Conservation (phyloP, 768 basidiomycete genomes). For the Sporobolomyces pararoseus region DNA sequence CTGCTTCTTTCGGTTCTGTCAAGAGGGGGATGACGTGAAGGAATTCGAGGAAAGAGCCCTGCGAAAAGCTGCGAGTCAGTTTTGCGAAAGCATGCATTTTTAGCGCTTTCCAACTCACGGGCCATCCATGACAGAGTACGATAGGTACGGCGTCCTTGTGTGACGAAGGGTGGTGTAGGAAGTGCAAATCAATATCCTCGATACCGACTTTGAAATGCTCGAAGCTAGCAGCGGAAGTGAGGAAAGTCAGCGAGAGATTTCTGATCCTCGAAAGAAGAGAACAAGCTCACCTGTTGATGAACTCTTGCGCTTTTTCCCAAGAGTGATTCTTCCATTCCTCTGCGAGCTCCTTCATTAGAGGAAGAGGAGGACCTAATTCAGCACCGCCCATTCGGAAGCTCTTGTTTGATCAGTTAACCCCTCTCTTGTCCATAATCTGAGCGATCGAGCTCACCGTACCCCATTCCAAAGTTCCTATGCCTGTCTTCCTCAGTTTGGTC, state of each 20-base stretch:
- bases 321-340: constrained; percentile 10
- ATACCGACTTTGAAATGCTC: constrained; percentile 30
- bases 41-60: constrained; percentile 44
- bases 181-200: constrained; percentile 41
- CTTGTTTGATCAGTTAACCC: too few species aligned
- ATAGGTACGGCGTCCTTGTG: constrained; percentile 41
- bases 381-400: neutral
- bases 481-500: neutral
- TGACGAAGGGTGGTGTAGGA: constrained; percentile 39
- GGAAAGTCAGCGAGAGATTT: neutral
- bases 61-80: neutral
- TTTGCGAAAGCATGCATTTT: neutral
- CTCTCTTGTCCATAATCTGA: too few species aligned
- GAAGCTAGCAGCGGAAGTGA: constrained; percentile 14
- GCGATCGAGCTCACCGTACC: neutral
- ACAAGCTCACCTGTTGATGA: constrained; percentile 20
- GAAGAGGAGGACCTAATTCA: constrained; percentile 13
- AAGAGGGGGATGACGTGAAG: constrained; percentile 31
- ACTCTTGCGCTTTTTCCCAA: neutral
- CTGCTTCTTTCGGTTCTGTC: neutral
- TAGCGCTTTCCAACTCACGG: neutral
- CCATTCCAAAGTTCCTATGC: neutral
- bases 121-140: constrained; percentile 45
- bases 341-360: constrained; percentile 32
- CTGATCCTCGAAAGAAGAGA: neutral